Percentiles rank a stretch among this genome's conserved stretches.
Conservation (phyloP, 441 rosid species). For the Mallotus japonicus region DNA sequence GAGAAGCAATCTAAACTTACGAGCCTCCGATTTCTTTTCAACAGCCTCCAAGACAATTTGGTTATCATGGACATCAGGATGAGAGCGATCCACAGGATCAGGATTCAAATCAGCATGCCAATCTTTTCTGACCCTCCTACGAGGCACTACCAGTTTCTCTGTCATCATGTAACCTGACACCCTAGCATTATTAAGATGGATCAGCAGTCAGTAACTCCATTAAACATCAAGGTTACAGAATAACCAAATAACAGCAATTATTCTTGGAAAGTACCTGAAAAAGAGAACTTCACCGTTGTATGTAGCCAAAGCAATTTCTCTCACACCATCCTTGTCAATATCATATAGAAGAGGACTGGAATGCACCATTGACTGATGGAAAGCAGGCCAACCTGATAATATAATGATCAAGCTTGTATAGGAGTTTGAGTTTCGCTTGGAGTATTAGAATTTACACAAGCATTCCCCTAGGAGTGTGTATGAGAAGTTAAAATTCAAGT, state of each 20-base stretch:
- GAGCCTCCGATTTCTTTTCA: slow-evolving; percentile 38
- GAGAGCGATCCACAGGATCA: slow-evolving; percentile 94
- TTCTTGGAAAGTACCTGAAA: slow-evolving; percentile 61
- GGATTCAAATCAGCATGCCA: slow-evolving; percentile 87
- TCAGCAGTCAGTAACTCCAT: background rate
- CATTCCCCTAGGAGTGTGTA: background rate
- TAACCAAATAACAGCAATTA: slow-evolving; percentile 11
- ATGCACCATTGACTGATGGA: slow-evolving; percentile 97
- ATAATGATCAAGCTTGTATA: background rate
- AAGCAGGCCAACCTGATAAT: slow-evolving; percentile 95
- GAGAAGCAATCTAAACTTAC: slow-evolving; percentile 42
- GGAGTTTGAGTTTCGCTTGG: background rate
- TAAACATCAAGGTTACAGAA: background rate
- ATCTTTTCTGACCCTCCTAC: slow-evolving; percentile 78
- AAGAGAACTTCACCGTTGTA: slow-evolving; percentile 95
- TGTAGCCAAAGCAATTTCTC: slow-evolving; percentile 94
- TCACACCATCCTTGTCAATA: slow-evolving; percentile 95
- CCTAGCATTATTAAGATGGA: slow-evolving; percentile 41
- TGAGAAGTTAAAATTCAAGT: too few species aligned
- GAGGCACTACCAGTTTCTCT: slow-evolving; percentile 90
- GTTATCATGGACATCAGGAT: slow-evolving; percentile 86
- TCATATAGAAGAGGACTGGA: slow-evolving; percentile 92
- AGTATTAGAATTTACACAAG: background rate
- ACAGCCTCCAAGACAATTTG: slow-evolving; percentile 59
- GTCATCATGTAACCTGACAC: slow-evolving; percentile 94